phyloP scores from a whole-genome alignment of 495 filamentous ascomycete genomes.

The Melanomma pulvis-pyrius region DNA sequence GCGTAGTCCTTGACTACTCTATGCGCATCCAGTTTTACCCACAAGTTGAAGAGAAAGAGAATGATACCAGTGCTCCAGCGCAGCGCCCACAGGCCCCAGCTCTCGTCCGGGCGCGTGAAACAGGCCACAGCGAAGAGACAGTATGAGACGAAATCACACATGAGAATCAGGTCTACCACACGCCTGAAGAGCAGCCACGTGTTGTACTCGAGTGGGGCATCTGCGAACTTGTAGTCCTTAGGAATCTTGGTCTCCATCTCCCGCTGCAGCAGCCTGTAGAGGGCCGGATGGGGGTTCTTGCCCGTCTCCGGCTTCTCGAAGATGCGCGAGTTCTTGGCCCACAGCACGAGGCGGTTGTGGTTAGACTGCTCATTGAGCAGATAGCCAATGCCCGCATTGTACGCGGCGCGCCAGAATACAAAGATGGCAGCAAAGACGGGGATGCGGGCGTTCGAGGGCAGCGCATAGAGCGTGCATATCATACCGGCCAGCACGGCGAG shows the following conservation, averaged over 20 bases:
- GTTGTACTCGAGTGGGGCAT: constrained; percentile 96
- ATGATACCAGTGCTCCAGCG: constrained; percentile 82
- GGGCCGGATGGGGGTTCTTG: constrained; percentile 74
- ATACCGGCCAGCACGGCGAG: constrained; percentile 77
- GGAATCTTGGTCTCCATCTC: constrained; percentile 95
- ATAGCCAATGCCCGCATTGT: constrained; percentile 93
- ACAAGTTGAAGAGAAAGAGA: constrained; percentile 92
- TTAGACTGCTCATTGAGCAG: constrained; percentile 88
- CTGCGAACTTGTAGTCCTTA: constrained; percentile 88
- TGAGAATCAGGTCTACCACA: constrained; percentile 91
- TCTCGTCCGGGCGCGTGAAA: constrained; percentile 75
- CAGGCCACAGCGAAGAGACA: constrained; percentile 93
- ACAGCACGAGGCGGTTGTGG: constrained; percentile 78
- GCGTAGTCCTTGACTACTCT: constrained; percentile 99
- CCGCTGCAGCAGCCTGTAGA: constrained; percentile 79
- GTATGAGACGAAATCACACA: constrained; percentile 98
- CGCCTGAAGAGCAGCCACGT: constrained; percentile 96
- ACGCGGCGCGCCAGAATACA: constrained; percentile 87
- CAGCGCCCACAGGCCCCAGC: constrained; percentile 63
- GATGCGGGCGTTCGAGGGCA: constrained; percentile 67
- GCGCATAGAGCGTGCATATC: constrained; percentile 68
- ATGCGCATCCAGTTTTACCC: constrained; percentile 98
- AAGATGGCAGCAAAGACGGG: constrained; percentile 81
- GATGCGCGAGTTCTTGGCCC: constrained; percentile 81
- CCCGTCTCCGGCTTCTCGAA: constrained; percentile 82